These are phyloP conservation scores for Kluyveromyces sp. DNA, from an alignment of 1,139 yeast genomes.

Conservation along the genomic window DNA sequence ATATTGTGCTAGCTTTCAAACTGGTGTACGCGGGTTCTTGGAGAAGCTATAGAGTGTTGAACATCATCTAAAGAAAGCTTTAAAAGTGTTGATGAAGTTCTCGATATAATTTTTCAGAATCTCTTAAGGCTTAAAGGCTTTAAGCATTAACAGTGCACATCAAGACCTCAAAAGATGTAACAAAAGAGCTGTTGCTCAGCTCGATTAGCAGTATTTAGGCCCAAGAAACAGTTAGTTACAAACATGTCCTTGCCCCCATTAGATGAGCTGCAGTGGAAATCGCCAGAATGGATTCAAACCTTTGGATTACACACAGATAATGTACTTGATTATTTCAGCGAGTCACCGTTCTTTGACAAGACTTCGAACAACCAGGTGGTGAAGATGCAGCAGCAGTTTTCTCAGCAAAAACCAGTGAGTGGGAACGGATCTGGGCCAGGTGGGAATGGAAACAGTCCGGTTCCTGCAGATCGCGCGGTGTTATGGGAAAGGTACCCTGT, in stretches of 20 bases:
- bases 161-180: too few species aligned
- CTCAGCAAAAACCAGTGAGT: constrained; percentile 21
- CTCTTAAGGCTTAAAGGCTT: not conserved
- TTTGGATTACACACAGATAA: constrained; percentile 82
- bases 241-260: constrained; percentile 34
- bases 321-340: constrained; percentile 85
- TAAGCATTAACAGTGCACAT: not conserved
- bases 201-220: not conserved
- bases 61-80: not conserved
- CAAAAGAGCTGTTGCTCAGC: not conserved
- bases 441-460: not conserved
- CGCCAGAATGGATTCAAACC: constrained; percentile 94
- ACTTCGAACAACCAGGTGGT: constrained; percentile 90
- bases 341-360: constrained; percentile 91
- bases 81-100: not conserved
- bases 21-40: too few species aligned
- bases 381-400: constrained; percentile 87
- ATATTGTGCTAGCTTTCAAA: too few species aligned
- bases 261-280: constrained; percentile 94
- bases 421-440: constrained; percentile 14
- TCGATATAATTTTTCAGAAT: not conserved
- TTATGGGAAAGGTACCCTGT: constrained; percentile 26
- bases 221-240: not conserved
- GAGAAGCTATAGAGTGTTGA: too few species aligned
- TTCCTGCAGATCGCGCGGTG: constrained; percentile 13